These are phyloP conservation scores for Sarocladium strictum DNA, from an alignment of 2,329 filamentous ascomycete species.

Conservation along the genomic window DNA sequence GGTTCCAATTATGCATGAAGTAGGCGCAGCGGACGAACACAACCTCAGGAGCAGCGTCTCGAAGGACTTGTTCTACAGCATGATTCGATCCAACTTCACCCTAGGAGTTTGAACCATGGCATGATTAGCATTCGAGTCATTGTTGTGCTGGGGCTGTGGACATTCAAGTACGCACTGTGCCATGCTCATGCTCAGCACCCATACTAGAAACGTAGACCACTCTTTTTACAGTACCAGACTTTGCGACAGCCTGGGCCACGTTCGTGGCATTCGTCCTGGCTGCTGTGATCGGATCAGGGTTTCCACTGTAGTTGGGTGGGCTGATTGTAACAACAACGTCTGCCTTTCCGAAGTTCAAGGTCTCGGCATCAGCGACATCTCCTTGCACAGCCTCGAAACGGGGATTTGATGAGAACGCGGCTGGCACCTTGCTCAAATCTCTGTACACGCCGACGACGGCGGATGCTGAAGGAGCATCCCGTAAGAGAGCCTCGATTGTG, in stretches of 20 bases:
- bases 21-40: slow-evolving; percentile 27
- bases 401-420: slow-evolving; percentile 18
- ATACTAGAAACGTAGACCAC: slow-evolving; percentile 25
- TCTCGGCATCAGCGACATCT: slow-evolving; percentile 20
- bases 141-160: too few species aligned
- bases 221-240: slow-evolving; percentile 19
- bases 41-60: slow-evolving; percentile 16
- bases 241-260: slow-evolving; percentile 21
- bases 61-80: slow-evolving; percentile 22
- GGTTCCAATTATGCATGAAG: slow-evolving; percentile 34
- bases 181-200: slow-evolving; percentile 26
- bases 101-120: too few species aligned
- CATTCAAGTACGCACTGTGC: slow-evolving; percentile 25
- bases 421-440: slow-evolving; percentile 20
- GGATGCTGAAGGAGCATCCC: background rate
- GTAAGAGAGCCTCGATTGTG: background rate
- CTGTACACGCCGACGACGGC: slow-evolving; percentile 19
- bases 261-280: slow-evolving; percentile 14
- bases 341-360: slow-evolving; percentile 24
- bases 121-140: too few species aligned
- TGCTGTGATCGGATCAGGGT: background rate
- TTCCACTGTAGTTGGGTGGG: slow-evolving; percentile 21
- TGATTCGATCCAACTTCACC: slow-evolving; percentile 31
- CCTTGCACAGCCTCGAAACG: slow-evolving; percentile 23
- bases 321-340: slow-evolving; percentile 26